Evolutionary conservation across 768 basidiomycete species (phyloP).

Genomic region (Lentinula sp.): DNA sequence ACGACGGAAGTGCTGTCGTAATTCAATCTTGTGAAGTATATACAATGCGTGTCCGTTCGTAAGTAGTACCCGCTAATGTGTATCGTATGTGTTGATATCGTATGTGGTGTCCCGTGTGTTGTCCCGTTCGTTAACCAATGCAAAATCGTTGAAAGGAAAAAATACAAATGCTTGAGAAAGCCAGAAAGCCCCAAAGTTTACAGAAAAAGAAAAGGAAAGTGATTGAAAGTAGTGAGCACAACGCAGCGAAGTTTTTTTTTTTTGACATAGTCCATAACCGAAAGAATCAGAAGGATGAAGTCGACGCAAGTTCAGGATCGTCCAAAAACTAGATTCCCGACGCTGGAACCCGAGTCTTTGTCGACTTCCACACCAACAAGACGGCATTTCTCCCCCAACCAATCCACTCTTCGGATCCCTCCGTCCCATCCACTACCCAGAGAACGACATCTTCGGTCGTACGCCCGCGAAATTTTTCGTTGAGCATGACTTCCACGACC

Average conservation of each 20-base stretch:
- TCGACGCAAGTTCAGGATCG: neutral
- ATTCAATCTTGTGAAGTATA: too few relatives aligned
- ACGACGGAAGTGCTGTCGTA: too few relatives aligned
- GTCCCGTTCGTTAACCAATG: neutral
- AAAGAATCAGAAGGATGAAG: too few relatives aligned
- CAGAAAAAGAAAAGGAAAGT: neutral
- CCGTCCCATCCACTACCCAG: slow-evolving; percentile 64
- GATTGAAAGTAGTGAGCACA: neutral
- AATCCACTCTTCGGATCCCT: slow-evolving; percentile 65
- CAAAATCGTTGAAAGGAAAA: neutral
- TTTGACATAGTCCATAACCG: neutral
- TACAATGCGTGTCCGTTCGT: neutral
- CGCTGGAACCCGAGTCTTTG: slow-evolving; percentile 26
- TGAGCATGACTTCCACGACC: slow-evolving; percentile 51
- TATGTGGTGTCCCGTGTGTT: neutral
- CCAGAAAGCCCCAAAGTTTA: neutral
- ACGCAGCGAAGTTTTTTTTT: neutral
- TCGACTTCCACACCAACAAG: slow-evolving; percentile 58
- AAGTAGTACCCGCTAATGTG: neutral
- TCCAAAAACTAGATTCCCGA: slow-evolving; percentile 44
- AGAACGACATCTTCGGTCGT: slow-evolving; percentile 54
- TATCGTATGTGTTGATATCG: neutral
- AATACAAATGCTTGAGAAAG: neutral
- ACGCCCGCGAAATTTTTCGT: slow-evolving; percentile 53
- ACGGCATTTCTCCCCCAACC: slow-evolving; percentile 54